Conservation (phyloP, 345 rosid species). For the Eucalyptus pauciflora region DNA sequence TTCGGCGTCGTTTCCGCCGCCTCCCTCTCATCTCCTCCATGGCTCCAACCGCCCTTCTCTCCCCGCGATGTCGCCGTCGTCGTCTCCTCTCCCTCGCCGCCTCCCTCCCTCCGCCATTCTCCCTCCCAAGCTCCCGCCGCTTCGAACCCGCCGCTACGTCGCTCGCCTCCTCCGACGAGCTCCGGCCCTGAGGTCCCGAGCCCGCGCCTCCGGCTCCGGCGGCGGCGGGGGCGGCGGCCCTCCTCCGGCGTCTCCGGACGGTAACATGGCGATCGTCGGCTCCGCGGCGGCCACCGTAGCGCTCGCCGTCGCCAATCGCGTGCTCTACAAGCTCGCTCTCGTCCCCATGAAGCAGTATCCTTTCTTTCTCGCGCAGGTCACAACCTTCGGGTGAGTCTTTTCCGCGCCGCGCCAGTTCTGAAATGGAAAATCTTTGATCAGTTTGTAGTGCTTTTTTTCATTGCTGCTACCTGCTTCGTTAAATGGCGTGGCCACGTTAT, state of each 20-base stretch:
- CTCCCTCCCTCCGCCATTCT: neutral
- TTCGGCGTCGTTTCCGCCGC: neutral
- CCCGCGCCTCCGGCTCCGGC: neutral
- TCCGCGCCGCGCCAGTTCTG: neutral
- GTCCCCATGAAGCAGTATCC: slow-evolving; percentile 87
- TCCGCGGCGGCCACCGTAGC: slow-evolving; percentile 33
- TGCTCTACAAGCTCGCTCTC: slow-evolving; percentile 89
- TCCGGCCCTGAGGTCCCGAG: neutral
- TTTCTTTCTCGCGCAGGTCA: slow-evolving; percentile 77
- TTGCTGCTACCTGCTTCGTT: neutral
- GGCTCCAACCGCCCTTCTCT: neutral
- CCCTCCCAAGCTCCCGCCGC: neutral
- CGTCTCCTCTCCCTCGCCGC: neutral
- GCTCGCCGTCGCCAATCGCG: slow-evolving; percentile 74
- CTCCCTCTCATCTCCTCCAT: neutral
- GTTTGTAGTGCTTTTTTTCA: neutral
- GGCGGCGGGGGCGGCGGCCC: neutral
- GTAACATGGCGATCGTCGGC: slow-evolving; percentile 11
- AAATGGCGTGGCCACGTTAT: neutral
- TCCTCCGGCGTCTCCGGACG: neutral
- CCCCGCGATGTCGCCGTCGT: neutral
- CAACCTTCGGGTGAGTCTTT: slow-evolving; percentile 59
- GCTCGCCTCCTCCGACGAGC: neutral
- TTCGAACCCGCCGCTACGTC: neutral
- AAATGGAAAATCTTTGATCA: neutral